Percentiles rank a stretch among this genome's conserved stretches.
phyloP scores from a whole-genome alignment of 78 protist species.

The Dictyostelium intermedium region DNA sequence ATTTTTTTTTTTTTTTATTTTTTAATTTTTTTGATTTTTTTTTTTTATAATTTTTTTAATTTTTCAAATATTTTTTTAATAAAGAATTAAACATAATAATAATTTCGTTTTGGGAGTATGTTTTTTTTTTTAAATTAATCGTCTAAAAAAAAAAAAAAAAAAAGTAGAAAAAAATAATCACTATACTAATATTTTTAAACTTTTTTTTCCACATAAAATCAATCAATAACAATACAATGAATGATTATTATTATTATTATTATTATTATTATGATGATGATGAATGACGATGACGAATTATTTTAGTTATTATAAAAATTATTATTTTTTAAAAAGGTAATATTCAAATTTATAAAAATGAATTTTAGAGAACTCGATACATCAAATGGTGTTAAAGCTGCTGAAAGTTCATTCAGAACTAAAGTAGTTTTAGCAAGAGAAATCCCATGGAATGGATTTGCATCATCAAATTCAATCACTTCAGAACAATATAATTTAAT shows the following conservation, averaged over 20 bases:
- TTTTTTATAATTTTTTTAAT: not conserved
- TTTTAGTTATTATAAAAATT: not conserved
- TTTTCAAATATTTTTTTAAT: not conserved
- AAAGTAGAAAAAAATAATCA: too few relatives aligned
- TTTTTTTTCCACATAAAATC: not conserved
- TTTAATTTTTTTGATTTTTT: not conserved
- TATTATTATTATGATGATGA: too few relatives aligned
- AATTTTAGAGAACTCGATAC: slow-evolving; percentile 31
- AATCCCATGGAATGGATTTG: slow-evolving; percentile 61
- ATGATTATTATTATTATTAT: too few relatives aligned
- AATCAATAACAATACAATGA: too few relatives aligned
- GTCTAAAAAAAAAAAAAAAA: not conserved
- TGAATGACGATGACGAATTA: too few relatives aligned
- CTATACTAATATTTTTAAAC: not conserved
- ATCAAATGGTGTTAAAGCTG: slow-evolving; percentile 67
- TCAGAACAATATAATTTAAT: slow-evolving; percentile 64
- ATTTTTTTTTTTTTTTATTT: not conserved
- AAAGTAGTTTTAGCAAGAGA: slow-evolving; percentile 50
- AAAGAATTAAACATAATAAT: not conserved
- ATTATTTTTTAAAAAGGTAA: not conserved
- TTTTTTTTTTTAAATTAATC: not conserved
- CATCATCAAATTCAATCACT: slow-evolving; percentile 18
- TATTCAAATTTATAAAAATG: not conserved
- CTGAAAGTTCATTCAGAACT: slow-evolving; percentile 45
- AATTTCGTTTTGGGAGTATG: not conserved